Base-by-base conservation (phyloP, 2,329 filamentous ascomycete genomes). In the Colletotrichum australisinense region DNA sequence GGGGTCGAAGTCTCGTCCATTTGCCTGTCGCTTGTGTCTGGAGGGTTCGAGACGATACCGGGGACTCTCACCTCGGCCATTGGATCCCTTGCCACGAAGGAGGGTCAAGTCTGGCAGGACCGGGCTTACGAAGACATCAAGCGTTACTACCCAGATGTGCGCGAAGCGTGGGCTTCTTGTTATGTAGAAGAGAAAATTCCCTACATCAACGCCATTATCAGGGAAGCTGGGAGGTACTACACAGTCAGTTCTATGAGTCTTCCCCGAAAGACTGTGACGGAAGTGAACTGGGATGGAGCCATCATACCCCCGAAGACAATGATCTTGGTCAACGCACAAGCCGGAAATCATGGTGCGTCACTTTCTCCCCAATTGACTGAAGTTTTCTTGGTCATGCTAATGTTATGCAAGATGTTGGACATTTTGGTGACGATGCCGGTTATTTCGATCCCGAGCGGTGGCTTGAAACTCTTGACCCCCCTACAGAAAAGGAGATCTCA, bases 11-110 rank as follows among this genome's bases (percentile, higher is more conserved):
- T 95, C 63, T 94, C 93, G 81, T 94, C 93, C 3, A 94, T 97
- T 76, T 94, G 94, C 79, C 83, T 97, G 28, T 95, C 93, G 28
- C 95, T 96, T 90, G 92, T 96, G 0, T 93, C 92, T 1, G 94
- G 93, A 0, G 94, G 94, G 22, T 88, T 96, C 19, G 94, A 97
- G 79, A 97, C 94, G 0, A 92, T 97, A 1, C 93, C 94, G 0
- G 93, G 91, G 12, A 95, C 95, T 74, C 83, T 96, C 11, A 92
- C 95, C 78, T 94, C 95, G 92, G 92, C 92, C 14, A 90, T 96
- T 57, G 94, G 93, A 2, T 94, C 93, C 76, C 88, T 97, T 2
- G 89, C 92, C n/a, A 91, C 90, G 0, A 82, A 87, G 0, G 85
- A 91, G 12, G 93, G 94, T 16, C 92, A 93, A 76, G 85, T 87